A percentile compares a stretch with the other conserved stretches of the same genome.
These are phyloP conservation scores for Blastomyces percursus DNA, from an alignment of 2,329 filamentous ascomycete species.

Conservation along the genomic window DNA sequence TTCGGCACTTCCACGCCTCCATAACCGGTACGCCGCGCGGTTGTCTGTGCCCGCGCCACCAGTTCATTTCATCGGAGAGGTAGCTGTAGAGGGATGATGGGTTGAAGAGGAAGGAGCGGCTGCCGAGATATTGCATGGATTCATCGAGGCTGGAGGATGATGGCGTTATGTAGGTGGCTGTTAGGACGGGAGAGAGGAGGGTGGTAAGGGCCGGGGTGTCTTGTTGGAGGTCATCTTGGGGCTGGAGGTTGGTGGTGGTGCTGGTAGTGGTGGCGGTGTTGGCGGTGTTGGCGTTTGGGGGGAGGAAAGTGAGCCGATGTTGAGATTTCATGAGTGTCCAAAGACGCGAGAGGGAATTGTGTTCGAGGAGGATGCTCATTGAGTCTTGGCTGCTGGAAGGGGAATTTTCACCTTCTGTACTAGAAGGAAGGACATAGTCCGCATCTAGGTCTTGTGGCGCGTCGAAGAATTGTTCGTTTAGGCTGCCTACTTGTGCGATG, in stretches of 20 bases:
- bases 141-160: constrained; percentile 17
- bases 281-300: constrained; percentile 11
- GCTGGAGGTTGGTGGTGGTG: constrained; percentile 20
- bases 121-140: constrained; percentile 37
- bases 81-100: constrained; percentile 53
- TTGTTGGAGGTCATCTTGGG: constrained; percentile 27
- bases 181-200: constrained; percentile 35
- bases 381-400: constrained; percentile 31
- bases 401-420: constrained; percentile 16
- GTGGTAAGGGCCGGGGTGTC: constrained; percentile 11
- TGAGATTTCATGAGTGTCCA: constrained; percentile 55
- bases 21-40: constrained; percentile 67
- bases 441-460: constrained; percentile 25
- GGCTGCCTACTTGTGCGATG: constrained; percentile 57
- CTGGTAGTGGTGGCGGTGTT: constrained; percentile 11
- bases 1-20: constrained; percentile 78
- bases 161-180: constrained; percentile 34
- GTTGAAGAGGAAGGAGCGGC: constrained; percentile 56
- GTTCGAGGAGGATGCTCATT: constrained; percentile 42
- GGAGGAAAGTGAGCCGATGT: constrained; percentile 42
- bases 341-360: constrained; percentile 50
- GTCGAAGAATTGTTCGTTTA: constrained; percentile 58
- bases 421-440: constrained; percentile 11
- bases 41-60: constrained; percentile 71
- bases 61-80: constrained; percentile 59